Conservation (phyloP, 345 rosid species). For the Gossypium herbaceum region DNA sequence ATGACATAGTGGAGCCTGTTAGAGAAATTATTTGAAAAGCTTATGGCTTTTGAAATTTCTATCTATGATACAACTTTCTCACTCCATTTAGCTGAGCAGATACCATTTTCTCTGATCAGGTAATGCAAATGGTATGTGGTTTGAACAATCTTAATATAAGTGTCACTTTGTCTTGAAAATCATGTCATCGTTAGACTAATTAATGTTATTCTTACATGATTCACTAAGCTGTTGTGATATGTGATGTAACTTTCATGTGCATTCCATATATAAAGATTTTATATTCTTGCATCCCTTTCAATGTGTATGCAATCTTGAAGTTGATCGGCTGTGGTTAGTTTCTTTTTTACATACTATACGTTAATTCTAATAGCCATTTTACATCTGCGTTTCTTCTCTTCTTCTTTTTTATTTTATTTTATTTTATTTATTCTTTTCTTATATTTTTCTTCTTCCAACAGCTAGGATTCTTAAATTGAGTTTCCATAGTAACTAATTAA, state of each 20-base stretch:
- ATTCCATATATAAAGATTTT: neutral
- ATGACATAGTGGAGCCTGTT: neutral
- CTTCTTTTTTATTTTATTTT: neutral
- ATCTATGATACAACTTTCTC: neutral
- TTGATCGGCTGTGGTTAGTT: neutral
- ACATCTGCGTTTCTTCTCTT: neutral
- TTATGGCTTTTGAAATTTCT: neutral
- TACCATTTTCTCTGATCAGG: neutral
- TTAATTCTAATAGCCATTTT: neutral
- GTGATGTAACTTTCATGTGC: neutral
- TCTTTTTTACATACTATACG: neutral
- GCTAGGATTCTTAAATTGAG: no score
- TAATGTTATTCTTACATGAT: neutral
- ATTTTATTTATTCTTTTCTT: neutral
- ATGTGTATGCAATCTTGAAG: neutral
- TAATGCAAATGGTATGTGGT: neutral
- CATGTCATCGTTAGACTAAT: neutral
- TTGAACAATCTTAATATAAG: neutral
- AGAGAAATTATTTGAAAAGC: neutral
- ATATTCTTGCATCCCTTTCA: neutral
- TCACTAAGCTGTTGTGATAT: neutral
- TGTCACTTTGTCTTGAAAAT: neutral
- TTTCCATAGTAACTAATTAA: no score
- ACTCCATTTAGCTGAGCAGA: neutral
- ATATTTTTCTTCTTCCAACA: no score